Conservation (phyloP, 805 yeast genomes). For the Yarrowia deformans region DNA sequence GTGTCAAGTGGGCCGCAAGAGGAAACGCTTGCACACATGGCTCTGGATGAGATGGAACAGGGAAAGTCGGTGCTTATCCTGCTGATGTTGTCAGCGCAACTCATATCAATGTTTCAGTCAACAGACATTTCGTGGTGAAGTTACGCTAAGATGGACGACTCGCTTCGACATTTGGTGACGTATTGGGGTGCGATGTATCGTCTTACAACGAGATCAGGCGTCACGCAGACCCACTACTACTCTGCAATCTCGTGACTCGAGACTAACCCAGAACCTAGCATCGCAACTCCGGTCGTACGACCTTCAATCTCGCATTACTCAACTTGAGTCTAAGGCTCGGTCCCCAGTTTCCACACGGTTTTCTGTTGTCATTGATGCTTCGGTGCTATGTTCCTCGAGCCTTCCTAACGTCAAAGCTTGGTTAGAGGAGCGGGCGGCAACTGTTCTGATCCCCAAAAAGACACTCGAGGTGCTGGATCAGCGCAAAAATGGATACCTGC, state of each 20-base stretch:
- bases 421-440: slow-evolving; percentile 30
- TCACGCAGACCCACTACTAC: too few species aligned
- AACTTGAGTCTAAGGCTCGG: slow-evolving; percentile 13
- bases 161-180: too few species aligned
- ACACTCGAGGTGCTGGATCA: slow-evolving; percentile 25
- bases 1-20: neutral
- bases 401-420: slow-evolving; percentile 24
- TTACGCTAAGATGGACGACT: too few species aligned
- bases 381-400: slow-evolving; percentile 3
- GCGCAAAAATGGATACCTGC: slow-evolving; percentile 20
- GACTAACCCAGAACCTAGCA: slow-evolving; percentile 32
- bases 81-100: too few species aligned
- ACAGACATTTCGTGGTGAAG: too few species aligned
- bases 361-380: slow-evolving; percentile 16
- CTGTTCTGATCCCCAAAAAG: slow-evolving; percentile 25
- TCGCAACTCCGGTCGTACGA: slow-evolving; percentile 17
- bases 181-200: too few species aligned
- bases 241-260: neutral
- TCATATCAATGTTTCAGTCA: too few species aligned
- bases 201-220: neutral
- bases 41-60: too few species aligned
- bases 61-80: too few species aligned
- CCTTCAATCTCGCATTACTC: slow-evolving; percentile 21
- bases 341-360: slow-evolving; percentile 16
- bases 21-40: neutral